A percentile compares a stretch with the other conserved stretches of the same genome.
These are phyloP conservation scores for Quercus phellos DNA, from an alignment of 331 rosid genomes.

Conservation along the genomic window DNA sequence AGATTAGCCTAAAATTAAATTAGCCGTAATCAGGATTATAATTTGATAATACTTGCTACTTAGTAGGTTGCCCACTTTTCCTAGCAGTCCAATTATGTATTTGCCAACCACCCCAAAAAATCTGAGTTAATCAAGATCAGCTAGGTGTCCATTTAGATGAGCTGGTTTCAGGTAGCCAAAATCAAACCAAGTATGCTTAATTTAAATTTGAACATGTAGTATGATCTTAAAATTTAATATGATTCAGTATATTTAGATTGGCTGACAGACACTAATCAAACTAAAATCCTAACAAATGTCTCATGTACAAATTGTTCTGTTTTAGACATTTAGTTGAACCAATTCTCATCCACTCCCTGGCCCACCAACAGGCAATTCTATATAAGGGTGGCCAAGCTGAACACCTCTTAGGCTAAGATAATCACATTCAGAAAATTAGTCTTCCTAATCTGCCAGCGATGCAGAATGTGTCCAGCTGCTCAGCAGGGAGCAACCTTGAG, in stretches of 20 bases:
- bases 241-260: neutral
- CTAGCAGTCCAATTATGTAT: neutral
- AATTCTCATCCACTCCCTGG: neutral
- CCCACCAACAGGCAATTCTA: neutral
- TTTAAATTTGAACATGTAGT: neutral
- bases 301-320: neutral
- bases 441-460: neutral
- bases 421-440: neutral
- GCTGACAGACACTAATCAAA: neutral
- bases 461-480: neutral
- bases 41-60: no score
- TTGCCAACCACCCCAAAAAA: neutral
- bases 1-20: no score
- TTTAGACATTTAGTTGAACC: neutral
- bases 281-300: neutral
- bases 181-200: neutral
- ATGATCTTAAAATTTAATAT: neutral
- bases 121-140: neutral
- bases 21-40: no score
- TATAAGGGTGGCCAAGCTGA: neutral
- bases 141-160: neutral
- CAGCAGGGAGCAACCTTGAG: neutral
- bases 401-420: neutral
- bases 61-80: no score
- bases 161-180: neutral